phyloP scores from a whole-genome alignment of 768 basidiomycete genomes.

The Gyrodon lividus region DNA sequence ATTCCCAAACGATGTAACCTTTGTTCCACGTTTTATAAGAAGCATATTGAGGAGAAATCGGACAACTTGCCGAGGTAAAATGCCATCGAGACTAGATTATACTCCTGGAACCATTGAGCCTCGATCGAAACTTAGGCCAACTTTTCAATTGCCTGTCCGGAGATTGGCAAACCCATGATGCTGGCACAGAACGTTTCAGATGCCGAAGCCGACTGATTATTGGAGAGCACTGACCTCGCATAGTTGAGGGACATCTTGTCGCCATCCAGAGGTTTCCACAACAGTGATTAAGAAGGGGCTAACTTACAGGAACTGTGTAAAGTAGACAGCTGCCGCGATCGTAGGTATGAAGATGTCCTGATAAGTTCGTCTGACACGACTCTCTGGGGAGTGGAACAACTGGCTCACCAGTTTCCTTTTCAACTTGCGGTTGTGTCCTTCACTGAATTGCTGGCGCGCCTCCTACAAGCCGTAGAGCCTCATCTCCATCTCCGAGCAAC shows the following conservation, averaged over 20 bases:
- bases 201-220: neutral
- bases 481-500: conserved; percentile 41
- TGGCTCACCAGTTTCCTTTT: conserved; percentile 54
- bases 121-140: neutral
- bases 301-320: conserved; percentile 37
- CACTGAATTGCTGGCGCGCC: conserved; percentile 49
- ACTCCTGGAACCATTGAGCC: conserved; percentile 37
- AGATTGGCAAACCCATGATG: conserved; percentile 32
- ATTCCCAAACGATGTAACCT: conserved; percentile 39
- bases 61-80: conserved; percentile 51
- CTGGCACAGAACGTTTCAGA: conserved; percentile 8
- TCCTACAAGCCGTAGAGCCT: conserved; percentile 59
- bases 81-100: conserved; percentile 59
- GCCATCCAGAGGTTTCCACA: conserved; percentile 12
- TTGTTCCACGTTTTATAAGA: neutral
- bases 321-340: conserved; percentile 40
- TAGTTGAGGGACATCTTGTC: conserved; percentile 44
- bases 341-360: conserved; percentile 39
- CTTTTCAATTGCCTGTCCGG: conserved; percentile 5
- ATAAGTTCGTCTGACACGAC: neutral
- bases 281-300: neutral
- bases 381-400: neutral
- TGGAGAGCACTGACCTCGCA: conserved; percentile 29
- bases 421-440: conserved; percentile 56
- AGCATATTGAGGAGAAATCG: neutral